A percentile compares a stretch with the other conserved stretches of the same genome.
Conservation (phyloP, 805 yeast genomes). For the Myxozyma mucilagina region DNA sequence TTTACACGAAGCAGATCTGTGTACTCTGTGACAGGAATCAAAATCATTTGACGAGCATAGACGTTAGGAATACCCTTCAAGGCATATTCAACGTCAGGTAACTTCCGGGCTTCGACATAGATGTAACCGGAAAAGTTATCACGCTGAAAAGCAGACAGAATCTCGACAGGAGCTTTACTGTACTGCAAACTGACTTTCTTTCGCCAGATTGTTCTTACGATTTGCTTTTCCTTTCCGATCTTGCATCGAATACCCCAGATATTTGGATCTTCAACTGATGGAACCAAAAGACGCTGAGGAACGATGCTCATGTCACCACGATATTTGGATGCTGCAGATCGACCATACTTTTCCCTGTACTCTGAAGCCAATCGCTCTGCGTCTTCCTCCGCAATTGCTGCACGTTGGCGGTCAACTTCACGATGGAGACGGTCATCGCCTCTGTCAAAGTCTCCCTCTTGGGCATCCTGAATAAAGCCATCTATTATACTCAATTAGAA, state of each 20-base stretch:
- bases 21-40: constrained; percentile 94
- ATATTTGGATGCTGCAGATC: constrained; percentile 75
- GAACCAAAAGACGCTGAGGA: constrained; percentile 88
- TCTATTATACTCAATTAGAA: constrained; percentile 43
- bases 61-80: constrained; percentile 87
- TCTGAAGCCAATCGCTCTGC: constrained; percentile 93
- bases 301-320: constrained; percentile 84
- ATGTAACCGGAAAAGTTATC: constrained; percentile 90
- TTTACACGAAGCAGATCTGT: constrained; percentile 90
- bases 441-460: constrained; percentile 51
- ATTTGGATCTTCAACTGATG: constrained; percentile 94
- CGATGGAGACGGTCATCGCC: constrained; percentile 81
- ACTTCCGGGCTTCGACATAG: constrained; percentile 90
- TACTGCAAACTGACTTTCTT: constrained; percentile 77
- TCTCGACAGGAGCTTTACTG: constrained; percentile 76
- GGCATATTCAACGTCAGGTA: constrained; percentile 87
- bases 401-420: constrained; percentile 84
- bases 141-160: constrained; percentile 88
- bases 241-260: constrained; percentile 95
- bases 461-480: constrained; percentile 55
- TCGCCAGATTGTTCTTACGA: constrained; percentile 79
- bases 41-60: constrained; percentile 67
- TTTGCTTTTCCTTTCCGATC: constrained; percentile 88
- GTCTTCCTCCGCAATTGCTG: constrained; percentile 86
- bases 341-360: constrained; percentile 87